Evolutionary conservation across 495 filamentous ascomycete genomes (phyloP), one percentile per base, ranked within the genome.

Genomic region (Lophium mytilinum): DNA sequence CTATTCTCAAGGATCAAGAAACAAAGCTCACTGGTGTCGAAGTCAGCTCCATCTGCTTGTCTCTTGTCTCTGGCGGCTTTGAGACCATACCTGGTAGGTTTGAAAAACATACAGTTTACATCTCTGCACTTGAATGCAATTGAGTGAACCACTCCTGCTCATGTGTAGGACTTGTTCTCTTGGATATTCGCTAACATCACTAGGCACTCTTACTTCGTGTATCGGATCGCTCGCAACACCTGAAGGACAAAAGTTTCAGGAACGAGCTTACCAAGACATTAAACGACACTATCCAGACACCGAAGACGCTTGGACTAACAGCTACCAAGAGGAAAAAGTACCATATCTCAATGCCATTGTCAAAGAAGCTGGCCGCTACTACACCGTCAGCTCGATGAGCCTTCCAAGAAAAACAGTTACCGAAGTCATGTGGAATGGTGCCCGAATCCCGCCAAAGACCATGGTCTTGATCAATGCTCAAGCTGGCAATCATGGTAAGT

Each of bases 261-360:
- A 79, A 39, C 68, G 71, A 0, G 78, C 78, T 1, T 81, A 79
- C 37, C 72, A 75, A 43, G 79, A 80, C 56, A 81, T 83, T 63
- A 78, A 75, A 55, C 60, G 72, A 6, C 43, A 72, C 33, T 78
- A 81, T 55, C 73, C 74, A 2, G 68, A 77, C 56, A 37, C 73
- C 1, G 63, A 67, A 3, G 75, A 80, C 53, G 76, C 79, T 0
- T 83, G 78, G 78, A 66, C 61, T 11, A 72, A 67, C 24, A 71
- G 63, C 18, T 73, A 76, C 19, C 50, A 68, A 10, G 72, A 78
- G 39, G 79, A 83, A 57, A 83, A 81, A 54, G 77, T 86, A 0
- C 80, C 82, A n/a, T 87, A 85, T 56, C 69, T 87, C 15, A 82
- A 82, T 0, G 84, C 84, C 0, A 63, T 87, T 48, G 81, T 81